Percentiles rank a stretch among this genome's conserved stretches.
These are phyloP conservation scores for Boehmeria nivea DNA, from an alignment of 306 rosid genomes.

Conservation along the genomic window DNA sequence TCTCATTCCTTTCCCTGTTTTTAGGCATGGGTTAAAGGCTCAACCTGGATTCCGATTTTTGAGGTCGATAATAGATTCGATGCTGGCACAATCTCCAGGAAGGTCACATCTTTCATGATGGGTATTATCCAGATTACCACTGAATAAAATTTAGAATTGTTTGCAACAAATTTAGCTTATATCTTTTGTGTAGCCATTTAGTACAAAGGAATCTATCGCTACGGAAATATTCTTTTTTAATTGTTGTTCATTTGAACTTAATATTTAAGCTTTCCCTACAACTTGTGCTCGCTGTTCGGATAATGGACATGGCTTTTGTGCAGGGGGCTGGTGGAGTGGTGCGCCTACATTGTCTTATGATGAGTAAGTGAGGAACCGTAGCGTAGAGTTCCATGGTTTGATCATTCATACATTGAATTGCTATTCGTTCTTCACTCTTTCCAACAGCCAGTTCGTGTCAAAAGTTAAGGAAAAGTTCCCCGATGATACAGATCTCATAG, in stretches of 20 bases:
- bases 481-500: conserved; percentile 70
- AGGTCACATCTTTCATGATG: conserved; percentile 66
- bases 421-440: conserved; percentile 19
- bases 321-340: conserved; percentile 99
- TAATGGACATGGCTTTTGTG: conserved; percentile 21
- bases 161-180: too few species aligned
- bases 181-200: too few species aligned
- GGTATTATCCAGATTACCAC: conserved; percentile 34
- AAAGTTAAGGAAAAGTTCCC: conserved; percentile 72
- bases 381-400: conserved; percentile 9
- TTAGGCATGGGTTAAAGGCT: conserved; percentile 93
- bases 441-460: conserved; percentile 62
- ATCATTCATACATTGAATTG: conserved; percentile 8
- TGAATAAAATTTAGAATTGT: too few species aligned
- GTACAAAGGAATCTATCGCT: too few species aligned
- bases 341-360: conserved; percentile 70
- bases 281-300: conserved; percentile 16
- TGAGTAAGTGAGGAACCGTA: conserved; percentile 37
- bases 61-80: conserved; percentile 55
- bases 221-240: too few species aligned
- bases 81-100: conserved; percentile 57
- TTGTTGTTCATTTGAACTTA: conserved; percentile 3
- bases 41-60: conserved; percentile 87
- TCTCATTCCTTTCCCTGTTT: neutral
- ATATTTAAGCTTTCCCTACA: neutral